These are phyloP conservation scores for Blastobotrys muscicola DNA, from an alignment of 805 yeast genomes.

Conservation along the genomic window DNA sequence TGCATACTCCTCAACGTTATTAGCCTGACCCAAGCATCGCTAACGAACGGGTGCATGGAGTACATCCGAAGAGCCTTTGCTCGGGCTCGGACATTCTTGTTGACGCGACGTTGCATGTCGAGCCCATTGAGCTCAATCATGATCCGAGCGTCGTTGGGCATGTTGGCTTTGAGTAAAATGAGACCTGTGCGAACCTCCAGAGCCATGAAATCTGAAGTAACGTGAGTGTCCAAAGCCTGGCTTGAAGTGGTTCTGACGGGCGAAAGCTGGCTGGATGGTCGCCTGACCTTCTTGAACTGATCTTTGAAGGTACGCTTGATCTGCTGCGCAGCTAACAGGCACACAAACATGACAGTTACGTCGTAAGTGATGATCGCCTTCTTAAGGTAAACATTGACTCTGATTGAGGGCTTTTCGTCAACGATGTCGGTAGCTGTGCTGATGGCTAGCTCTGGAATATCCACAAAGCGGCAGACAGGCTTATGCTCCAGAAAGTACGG, in stretches of 20 bases:
- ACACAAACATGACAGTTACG: conserved; percentile 8
- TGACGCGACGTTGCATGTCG: conserved; percentile 22
- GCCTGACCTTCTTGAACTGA: too few relatives aligned
- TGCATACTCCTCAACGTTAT: conserved; percentile 21
- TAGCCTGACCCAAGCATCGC: conserved; percentile 30
- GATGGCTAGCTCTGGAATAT: conserved; percentile 21
- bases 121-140: conserved; percentile 37
- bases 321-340: too few relatives aligned
- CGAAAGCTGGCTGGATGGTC: too few relatives aligned
- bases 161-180: conserved; percentile 29
- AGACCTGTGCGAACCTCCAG: conserved; percentile 25
- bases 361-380: conserved; percentile 20
- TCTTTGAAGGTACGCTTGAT: too few relatives aligned
- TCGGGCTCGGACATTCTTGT: conserved; percentile 23
- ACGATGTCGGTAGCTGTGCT: conserved; percentile 14
- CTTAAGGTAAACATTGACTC: conserved; percentile 16
- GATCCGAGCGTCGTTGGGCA: conserved; percentile 40
- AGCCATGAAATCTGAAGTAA: conserved; percentile 5
- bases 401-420: conserved; percentile 10
- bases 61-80: conserved; percentile 37
- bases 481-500: conserved; percentile 15
- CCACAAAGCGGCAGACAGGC: conserved; percentile 15
- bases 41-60: conserved; percentile 40
- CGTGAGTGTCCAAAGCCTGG: background rate
- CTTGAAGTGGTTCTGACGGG: too few relatives aligned